Percentiles rank a stretch among this genome's conserved stretches.
These are phyloP conservation scores for Dendrothele bispora DNA, from an alignment of 768 basidiomycete genomes.

Conservation along the genomic window DNA sequence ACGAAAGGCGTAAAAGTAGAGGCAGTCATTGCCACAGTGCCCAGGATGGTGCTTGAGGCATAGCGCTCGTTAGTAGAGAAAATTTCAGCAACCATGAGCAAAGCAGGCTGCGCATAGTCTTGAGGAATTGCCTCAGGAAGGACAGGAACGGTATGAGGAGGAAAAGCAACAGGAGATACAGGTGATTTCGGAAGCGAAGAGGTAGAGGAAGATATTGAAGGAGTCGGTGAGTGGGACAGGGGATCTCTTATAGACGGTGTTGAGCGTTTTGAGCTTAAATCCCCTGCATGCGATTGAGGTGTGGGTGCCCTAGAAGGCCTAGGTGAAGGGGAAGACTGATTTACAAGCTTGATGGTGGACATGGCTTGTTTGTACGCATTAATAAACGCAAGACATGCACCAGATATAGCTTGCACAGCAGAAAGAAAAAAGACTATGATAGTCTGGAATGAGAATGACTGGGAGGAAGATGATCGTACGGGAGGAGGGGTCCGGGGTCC, in stretches of 20 bases:
- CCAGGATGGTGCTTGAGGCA: constrained; percentile 45
- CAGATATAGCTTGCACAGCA: constrained; percentile 69
- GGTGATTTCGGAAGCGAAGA: constrained; percentile 15
- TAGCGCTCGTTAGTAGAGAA: constrained; percentile 48
- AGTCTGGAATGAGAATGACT: constrained; percentile 43
- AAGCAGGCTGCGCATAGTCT: constrained; percentile 41
- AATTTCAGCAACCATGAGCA: constrained; percentile 51
- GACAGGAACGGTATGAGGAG: neutral
- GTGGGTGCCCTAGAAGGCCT: constrained; percentile 2
- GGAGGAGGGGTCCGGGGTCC: constrained; percentile 22
- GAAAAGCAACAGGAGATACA: constrained; percentile 8
- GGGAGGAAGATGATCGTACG: constrained; percentile 24
- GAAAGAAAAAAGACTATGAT: constrained; percentile 73
- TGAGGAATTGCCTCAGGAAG: neutral
- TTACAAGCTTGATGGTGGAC: constrained; percentile 65
- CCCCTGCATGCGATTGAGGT: constrained; percentile 5
- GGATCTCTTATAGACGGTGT: constrained; percentile 10
- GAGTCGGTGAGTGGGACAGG: constrained; percentile 9
- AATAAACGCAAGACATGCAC: constrained; percentile 65
- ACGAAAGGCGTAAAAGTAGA: constrained; percentile 52
- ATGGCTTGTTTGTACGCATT: constrained; percentile 66
- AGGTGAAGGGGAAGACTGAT: constrained; percentile 33
- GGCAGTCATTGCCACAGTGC: constrained; percentile 45
- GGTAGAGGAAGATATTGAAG: constrained; percentile 27
- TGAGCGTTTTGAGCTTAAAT: constrained; percentile 7